These are phyloP conservation scores for Marchantia paleacea DNA, from an alignment of 225 moss, liverwort and hornwort genomes.

Conservation along the genomic window DNA sequence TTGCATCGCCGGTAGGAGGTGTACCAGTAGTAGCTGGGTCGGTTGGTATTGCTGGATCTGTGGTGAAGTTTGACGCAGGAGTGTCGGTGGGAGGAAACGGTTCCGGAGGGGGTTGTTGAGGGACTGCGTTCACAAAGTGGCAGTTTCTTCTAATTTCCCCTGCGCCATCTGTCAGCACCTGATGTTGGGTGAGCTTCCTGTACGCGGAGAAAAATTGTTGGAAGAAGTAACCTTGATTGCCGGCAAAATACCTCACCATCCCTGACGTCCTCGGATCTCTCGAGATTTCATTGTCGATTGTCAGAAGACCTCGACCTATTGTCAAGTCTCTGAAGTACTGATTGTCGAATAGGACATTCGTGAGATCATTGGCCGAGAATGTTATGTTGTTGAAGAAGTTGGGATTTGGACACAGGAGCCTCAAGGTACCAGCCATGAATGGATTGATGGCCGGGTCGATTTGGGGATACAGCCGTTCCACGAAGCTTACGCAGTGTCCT, in stretches of 20 bases:
- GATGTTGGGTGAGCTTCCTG: constrained; percentile 21
- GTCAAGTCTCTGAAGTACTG: constrained; percentile 56
- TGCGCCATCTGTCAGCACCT: constrained; percentile 27
- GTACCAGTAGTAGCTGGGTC: background rate
- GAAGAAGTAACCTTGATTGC: constrained; percentile 32
- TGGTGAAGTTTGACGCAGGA: background rate
- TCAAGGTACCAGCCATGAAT: constrained; percentile 19
- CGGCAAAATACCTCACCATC: constrained; percentile 20
- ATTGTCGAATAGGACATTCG: constrained; percentile 46
- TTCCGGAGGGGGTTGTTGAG: background rate
- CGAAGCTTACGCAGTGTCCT: constrained; percentile 45
- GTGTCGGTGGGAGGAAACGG: background rate
- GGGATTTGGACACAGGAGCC: constrained; percentile 26
- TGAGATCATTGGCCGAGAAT: constrained; percentile 23
- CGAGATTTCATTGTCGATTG: constrained; percentile 34
- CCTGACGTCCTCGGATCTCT: constrained; percentile 21
- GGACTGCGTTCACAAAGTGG: constrained; percentile 26
- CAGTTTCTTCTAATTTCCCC: constrained; percentile 38
- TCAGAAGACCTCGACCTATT: constrained; percentile 28
- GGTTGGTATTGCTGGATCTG: background rate
- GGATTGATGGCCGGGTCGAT: constrained; percentile 27
- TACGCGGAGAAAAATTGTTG: constrained; percentile 28
- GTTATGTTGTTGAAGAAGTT: constrained; percentile 29
- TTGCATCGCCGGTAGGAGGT: background rate
- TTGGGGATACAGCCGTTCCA: constrained; percentile 30